Base-by-base conservation (phyloP, 441 rosid genomes). In the Macaranga tanarius region DNA sequence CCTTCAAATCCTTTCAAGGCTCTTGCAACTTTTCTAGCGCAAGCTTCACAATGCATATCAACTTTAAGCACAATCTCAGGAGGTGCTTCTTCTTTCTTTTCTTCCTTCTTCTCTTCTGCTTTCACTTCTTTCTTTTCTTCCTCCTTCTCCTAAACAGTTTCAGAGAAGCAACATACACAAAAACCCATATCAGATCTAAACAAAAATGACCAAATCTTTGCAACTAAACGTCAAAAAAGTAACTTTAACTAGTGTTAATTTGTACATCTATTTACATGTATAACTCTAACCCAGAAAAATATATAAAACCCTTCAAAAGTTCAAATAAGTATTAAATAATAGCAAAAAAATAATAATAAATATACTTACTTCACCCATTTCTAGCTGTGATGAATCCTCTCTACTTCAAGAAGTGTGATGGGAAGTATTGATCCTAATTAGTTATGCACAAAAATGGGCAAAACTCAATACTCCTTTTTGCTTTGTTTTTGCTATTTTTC, bases 11-110 rank as follows among this genome's bases (percentile, higher is more conserved):
- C 91, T 83, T 80, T 89, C 65, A 91, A 86, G 63, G 87, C 80
- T 60, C 89, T 83, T 7, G 89, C 89, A 70, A 91, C 88, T 77
- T 89, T 87, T 73, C 89, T 80, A 70, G 95, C 97, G 78, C 97
- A 91, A 15, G 92, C 97, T 83, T 91, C 90, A 73, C 97, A 91
- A 84, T 89, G 95, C 97, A 91, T 91, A 82, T 86, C 86, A 70
- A 91, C 95, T 74, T 86, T 89, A 47, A 91, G 84, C 10, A 90
- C 82, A 23, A 89, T 82, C 71, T 90, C 93, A 5, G 95, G 86
- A 28, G 88, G 52, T 28, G 42, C 64, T 54, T 64, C 78, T 47
- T 79, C 80, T 72, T 87, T 66, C 67, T 80, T 74, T 70, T 84
- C 67, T 74, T 82, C 65, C 7, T 10, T 10, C 11, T 42, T 42